Evolutionary conservation across 495 filamentous ascomycete species (phyloP), one percentile per base, ranked within the genome.

Genomic region (Penicillium ochrochloron): DNA sequence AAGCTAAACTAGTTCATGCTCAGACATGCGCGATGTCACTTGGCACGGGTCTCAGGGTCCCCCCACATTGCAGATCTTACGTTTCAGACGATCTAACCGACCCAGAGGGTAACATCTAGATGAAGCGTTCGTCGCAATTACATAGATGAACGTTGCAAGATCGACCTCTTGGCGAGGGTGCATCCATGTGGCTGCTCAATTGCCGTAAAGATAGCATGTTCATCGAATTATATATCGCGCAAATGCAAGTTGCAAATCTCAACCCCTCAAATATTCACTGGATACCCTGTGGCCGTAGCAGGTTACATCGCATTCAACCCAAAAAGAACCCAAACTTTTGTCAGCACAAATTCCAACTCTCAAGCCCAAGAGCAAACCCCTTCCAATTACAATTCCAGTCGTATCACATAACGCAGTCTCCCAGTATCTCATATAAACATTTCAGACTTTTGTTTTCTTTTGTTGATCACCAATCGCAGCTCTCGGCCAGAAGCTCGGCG

Each of bases 401-500:
- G 42, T 66, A 62, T 60, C 55, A 56, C 64, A 39, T 66, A 62
- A 60, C 27, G 21, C 44, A 23, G 44, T 35, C 39, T 37, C 37
- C 21, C 55, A 59, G 3, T n/a, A 51, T 55, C 52, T 48, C 29
- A 23, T 39, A n/a, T 61, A 35, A 52, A 53, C 51, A 21, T 23
- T 37, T 37, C 19, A 31, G 12, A 39, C 53, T 56, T 34, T 56
- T 56, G n/a, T 31, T 29, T 54, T 11, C 9, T 29, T 29, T 9
- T 54, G 17, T 44, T n/a, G 34, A 31, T 58, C 63, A 89, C 90
- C 90, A 97, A 73, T 96, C 90, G 76, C 91, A 96, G 44, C 83
- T 80, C 57, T 79, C 76, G 7, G 76, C 86, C 5, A 97, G 69
- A 59, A 97, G 64, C 7, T 70, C 73, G 0, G 90, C 93, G 64